Percentiles rank a stretch among this genome's conserved stretches.
Conservation (phyloP, 495 filamentous ascomycete species). For the Tuber melanosporum region DNA sequence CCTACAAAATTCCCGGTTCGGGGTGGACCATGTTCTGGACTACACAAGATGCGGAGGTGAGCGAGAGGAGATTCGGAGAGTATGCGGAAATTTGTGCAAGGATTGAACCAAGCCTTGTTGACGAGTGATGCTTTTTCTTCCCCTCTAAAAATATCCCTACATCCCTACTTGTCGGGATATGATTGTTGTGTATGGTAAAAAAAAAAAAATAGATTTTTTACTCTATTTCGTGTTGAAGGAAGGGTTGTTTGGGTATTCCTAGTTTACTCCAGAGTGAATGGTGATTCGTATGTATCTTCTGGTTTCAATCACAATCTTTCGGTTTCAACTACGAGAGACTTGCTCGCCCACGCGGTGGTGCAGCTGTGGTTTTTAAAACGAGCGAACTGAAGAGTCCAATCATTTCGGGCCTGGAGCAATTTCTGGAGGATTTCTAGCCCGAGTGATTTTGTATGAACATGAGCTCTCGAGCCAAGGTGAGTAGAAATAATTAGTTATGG, state of each 20-base stretch:
- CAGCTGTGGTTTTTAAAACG: not conserved
- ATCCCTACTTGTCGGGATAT: not conserved
- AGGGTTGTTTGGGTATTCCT: not conserved
- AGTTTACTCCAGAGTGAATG: not conserved
- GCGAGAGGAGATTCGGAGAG: slow-evolving; percentile 58
- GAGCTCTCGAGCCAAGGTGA: too few relatives aligned
- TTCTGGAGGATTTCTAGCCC: too few relatives aligned
- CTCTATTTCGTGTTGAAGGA: not conserved
- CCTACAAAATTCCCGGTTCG: slow-evolving; percentile 65
- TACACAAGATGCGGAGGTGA: slow-evolving; percentile 53
- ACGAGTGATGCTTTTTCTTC: slow-evolving; percentile 11
- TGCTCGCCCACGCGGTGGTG: not conserved
- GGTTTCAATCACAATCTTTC: not conserved
- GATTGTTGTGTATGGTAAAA: not conserved
- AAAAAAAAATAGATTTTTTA: not conserved
- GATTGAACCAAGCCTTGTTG: slow-evolving; percentile 54
- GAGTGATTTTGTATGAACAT: too few relatives aligned
- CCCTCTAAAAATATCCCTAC: not conserved
- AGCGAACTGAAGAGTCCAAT: not conserved
- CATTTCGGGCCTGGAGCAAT: not conserved
- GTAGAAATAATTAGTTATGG: too few relatives aligned
- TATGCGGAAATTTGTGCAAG: slow-evolving; percentile 76
- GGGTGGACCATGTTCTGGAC: slow-evolving; percentile 99
- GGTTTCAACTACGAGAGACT: not conserved
- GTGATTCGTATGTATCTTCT: not conserved